Base-by-base conservation (phyloP, 305 asterid species). In the Striga hermonthica region DNA sequence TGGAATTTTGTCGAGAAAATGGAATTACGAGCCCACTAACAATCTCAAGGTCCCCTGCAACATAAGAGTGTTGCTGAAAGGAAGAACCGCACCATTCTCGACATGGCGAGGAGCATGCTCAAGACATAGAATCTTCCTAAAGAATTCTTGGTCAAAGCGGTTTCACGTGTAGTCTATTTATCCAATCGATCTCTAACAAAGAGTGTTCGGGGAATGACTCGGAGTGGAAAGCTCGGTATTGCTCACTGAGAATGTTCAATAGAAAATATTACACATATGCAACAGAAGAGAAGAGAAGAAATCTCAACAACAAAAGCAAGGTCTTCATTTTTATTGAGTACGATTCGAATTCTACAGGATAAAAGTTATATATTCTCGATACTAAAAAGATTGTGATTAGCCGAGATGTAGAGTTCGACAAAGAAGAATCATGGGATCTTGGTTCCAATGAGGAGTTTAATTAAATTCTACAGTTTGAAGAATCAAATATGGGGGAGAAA, bases 61-160 rank as follows among this genome's bases (percentile, higher is more conserved):
- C 74, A 69, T 10, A 70, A 61, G 2, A 58, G 69, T 1, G 64
- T 70, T 13, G 63, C 69, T 1, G 69, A 61, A 31, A 6, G 64
- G 9, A 62, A 62, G 8, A 71, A 71, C 16, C 11, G 61, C 5
- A 35, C 44, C 0, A 55, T 55, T 11, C 39, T 60, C 34, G 8
- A 39, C 22, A 31, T 13, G 6, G 64, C 39, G 13, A 35, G 64
- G 7, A 2, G 39, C 1, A 59, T 59, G 64, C 12, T 59, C 3
- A 37, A 7, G 2, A 36, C 9, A 9, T 12, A 39, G 50, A 40
- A 59, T 9, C 4, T 59, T 14, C 64, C 64, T 8, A 59, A 59
- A 3, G 9, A 0, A 1, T 59, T 59, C 35, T 59, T 35, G 64
- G 7, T 36, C 4, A 50, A 59, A 39, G 64, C 50, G 38, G 64